Conservation (phyloP, 83 land plant species). For the Isoetes engelmannii region DNA sequence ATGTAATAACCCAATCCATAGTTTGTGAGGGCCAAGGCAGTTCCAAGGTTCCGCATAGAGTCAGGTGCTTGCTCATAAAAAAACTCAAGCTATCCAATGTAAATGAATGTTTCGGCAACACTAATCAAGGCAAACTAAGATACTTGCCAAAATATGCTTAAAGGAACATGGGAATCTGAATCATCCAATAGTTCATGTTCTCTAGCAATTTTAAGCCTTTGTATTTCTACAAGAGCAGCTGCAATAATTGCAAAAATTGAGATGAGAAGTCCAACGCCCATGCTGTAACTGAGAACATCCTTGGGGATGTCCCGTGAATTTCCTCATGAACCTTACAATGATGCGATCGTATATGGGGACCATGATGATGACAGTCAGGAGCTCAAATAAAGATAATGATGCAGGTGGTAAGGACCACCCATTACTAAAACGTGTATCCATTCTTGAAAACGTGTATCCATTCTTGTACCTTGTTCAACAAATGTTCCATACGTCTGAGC, state of each 20-base stretch:
- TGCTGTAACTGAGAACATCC: constrained; percentile 53
- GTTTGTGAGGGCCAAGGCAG: constrained; percentile 36
- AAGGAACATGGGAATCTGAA: constrained; percentile 26
- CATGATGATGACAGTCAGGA: constrained; percentile 41
- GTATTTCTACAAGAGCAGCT: constrained; percentile 57
- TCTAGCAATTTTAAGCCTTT: constrained; percentile 24
- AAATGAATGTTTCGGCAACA: constrained; percentile 33
- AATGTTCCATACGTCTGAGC: constrained; percentile 84
- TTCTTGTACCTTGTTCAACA: constrained; percentile 69
- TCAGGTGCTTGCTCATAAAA: constrained; percentile 46
- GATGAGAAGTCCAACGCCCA: constrained; percentile 60
- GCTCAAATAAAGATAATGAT: constrained; percentile 71
- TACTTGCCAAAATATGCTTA: constrained; percentile 43
- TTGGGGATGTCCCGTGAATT: constrained; percentile 38
- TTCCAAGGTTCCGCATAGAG: constrained; percentile 39
- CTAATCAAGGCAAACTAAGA: constrained; percentile 40
- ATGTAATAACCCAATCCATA: constrained; percentile 39
- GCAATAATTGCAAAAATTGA: constrained; percentile 60
- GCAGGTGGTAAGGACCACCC: constrained; percentile 97
- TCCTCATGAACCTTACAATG: constrained; percentile 51
- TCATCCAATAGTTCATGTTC: constrained; percentile 23
- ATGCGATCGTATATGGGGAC: constrained; percentile 58
- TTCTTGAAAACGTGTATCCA: constrained; percentile 51
- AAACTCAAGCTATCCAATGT: constrained; percentile 42
- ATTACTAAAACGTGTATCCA: constrained; percentile 41